Base-by-base conservation (phyloP, 2,329 filamentous ascomycete genomes). In the Penicillium nordicum region DNA sequence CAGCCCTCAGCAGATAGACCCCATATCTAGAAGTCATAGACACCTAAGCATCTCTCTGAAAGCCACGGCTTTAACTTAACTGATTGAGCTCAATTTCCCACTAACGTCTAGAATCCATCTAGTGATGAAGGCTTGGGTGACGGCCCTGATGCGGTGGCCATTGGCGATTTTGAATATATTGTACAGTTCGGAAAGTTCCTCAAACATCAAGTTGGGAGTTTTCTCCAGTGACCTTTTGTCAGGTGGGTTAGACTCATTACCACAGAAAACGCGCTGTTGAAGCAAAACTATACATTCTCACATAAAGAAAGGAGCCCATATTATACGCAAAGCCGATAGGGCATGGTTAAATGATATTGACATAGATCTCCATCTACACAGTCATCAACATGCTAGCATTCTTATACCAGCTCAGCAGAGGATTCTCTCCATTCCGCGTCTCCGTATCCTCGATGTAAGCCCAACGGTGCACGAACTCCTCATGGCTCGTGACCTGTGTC, bases 371-470 rank as follows among this genome's bases (percentile, higher is more conserved):
- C 49, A 54, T 55, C 51, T 67, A 95, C 64, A 94, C 84, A 51
- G 92, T 97, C 49, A 91, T 87, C 83, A 97, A 84, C 66, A 97
- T 89, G 74, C 89, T 94, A 51, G 93, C 92, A 75, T 99, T 99
- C 77, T 90, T 89, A 77, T 97, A 99, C 88, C 94, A 97, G 67
- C 80, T 88, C 74, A 97, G 72, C 69, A 99, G 76, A 43, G 93
- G 93, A 72, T 97, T 97, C 79, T 99, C 94, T 18, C 94, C 94
- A 71, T 88, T 96, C 66, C 83, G 82, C 42, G 92, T 96, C 79
- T 89, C 83, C 21, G 93, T 97, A 68, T 96, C 90, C 70, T 94
- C 91, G 47, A 96, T 80, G 70, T 90, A 91, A 7, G 93, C 92
- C 91, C 95, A 96, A 53, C 88, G 83, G 51, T 82, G 82, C 82